These are phyloP conservation scores for Rhodocollybia butyracea DNA, from an alignment of 768 basidiomycete species.

Conservation along the genomic window DNA sequence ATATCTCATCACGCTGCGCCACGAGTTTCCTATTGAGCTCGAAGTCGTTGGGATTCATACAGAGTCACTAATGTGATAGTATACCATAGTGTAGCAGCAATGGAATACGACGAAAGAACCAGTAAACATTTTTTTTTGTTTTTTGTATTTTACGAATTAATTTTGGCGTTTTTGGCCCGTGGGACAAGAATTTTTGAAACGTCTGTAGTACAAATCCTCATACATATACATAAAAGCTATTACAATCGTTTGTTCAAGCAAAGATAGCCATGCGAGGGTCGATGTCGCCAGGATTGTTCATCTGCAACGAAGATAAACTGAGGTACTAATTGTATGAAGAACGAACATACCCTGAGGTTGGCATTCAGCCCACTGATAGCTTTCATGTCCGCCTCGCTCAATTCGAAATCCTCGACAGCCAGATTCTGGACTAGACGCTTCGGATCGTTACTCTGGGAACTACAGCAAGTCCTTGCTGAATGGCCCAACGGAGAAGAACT, in stretches of 20 bases:
- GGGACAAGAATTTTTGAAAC: no score
- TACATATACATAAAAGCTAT: no score
- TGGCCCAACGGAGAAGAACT: slow-evolving; percentile 77
- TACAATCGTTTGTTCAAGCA: slow-evolving; percentile 44
- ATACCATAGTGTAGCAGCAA: no score
- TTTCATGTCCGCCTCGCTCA: slow-evolving; percentile 46
- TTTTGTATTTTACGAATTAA: no score
- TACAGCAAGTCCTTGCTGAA: slow-evolving; percentile 69
- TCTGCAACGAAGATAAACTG: slow-evolving; percentile 27
- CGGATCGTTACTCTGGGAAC: slow-evolving; percentile 61
- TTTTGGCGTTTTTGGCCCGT: no score
- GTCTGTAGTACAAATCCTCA: no score
- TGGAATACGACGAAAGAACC: no score
- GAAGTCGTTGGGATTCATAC: no score
- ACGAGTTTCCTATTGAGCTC: no score
- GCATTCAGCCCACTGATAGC: slow-evolving; percentile 47
- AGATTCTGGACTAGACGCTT: slow-evolving; percentile 54
- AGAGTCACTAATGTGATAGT: no score
- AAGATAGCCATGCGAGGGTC: slow-evolving; percentile 68
- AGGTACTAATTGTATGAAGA: slow-evolving; percentile 2
- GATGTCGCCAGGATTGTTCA: slow-evolving; percentile 70
- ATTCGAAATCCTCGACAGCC: slow-evolving; percentile 42
- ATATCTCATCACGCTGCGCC: no score
- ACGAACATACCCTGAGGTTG: slow-evolving; percentile 60
- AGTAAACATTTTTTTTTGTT: no score